Evolutionary conservation across 768 basidiomycete species (phyloP), one percentile per base, ranked within the genome.

Genomic region (Hericium coralloides): DNA sequence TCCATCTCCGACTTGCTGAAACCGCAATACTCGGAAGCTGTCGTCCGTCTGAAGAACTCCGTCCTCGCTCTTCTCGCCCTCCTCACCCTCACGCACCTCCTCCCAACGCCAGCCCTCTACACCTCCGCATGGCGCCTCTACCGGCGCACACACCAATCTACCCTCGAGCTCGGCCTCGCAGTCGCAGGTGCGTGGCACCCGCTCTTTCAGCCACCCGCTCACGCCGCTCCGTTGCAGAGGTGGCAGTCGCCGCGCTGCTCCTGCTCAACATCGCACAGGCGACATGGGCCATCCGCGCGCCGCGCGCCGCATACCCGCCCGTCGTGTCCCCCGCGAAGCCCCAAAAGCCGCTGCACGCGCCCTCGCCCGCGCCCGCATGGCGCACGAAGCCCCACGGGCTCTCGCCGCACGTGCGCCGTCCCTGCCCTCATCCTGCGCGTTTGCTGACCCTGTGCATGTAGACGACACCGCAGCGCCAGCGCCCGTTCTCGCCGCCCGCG

Each of bases 401-500:
- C 10, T 63, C 62, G 8, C 62, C 60, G 9, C 53, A 61, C 41
- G 62, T 63, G 55, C 49, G 59, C 23, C 17, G 6, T 12, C 2
- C 14, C 23, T 7, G 12, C 6, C 26, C 17, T 18, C 10, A 15
- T 10, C 12, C 8, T 45, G 3, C 38, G n/a, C 6, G n/a, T 12
- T 17, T 23, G 14, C 23, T 49, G n/a, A 50, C 22, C 8, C 38
- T 8, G 31, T 31, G 7, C 5, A 12, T 14, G n/a, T 17, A 63
- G 62, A 58, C 49, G 18, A 63, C 62, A 4, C 62, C 60, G 5
- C 62, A 63, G 49, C 57, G 62, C 49, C 62, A 63, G 39, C 60
- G 55, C 17, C 57, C 62, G 18, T 63, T 63, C 57, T 60, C 62
- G 1, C 55, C 59, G 22, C 14, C 31, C 36, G 43, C 55, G 22